Conservation (phyloP, 169 alveolate species). For the Theileria annulata region DNA sequence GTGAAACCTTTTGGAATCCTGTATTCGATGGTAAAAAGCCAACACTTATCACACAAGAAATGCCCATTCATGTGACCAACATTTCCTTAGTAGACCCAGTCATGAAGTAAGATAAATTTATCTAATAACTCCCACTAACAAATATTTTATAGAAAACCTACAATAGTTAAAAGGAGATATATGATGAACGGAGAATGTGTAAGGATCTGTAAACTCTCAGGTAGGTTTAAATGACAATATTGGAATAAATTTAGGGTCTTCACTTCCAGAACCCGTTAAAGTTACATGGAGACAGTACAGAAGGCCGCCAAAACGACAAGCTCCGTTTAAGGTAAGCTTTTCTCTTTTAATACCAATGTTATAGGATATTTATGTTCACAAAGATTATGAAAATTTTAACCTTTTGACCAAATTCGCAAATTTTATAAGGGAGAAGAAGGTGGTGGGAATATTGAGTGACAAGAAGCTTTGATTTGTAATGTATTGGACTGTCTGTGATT, state of each 20-base stretch:
- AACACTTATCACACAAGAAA: slow-evolving; percentile 80
- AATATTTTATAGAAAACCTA: slow-evolving; percentile 77
- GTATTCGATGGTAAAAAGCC: slow-evolving; percentile 61
- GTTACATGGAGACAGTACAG: slow-evolving; percentile 57
- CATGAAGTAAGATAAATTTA: slow-evolving; percentile 55
- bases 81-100: slow-evolving; percentile 89
- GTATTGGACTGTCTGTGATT: neutral
- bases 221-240: slow-evolving; percentile 25
- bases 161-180: slow-evolving; percentile 82
- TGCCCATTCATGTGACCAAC: slow-evolving; percentile 89
- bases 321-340: slow-evolving; percentile 64
- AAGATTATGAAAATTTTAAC: slow-evolving; percentile 69
- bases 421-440: slow-evolving; percentile 33
- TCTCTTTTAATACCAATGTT: neutral
- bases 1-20: slow-evolving; percentile 84
- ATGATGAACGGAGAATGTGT: slow-evolving; percentile 88
- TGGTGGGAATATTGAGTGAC: slow-evolving; percentile 35
- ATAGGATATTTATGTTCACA: slow-evolving; percentile 74
- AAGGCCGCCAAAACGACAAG: slow-evolving; percentile 63
- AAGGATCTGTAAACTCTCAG: slow-evolving; percentile 84
- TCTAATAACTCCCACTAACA: neutral
- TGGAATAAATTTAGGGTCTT: slow-evolving; percentile 51
- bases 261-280: slow-evolving; percentile 76
- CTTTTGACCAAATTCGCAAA: slow-evolving; percentile 29
- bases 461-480: neutral